Percentiles rank a stretch among this genome's conserved stretches.
Evolutionary conservation across 1,139 yeast species (phyloP).

Genomic region (Debaryomyces nepalensis): DNA sequence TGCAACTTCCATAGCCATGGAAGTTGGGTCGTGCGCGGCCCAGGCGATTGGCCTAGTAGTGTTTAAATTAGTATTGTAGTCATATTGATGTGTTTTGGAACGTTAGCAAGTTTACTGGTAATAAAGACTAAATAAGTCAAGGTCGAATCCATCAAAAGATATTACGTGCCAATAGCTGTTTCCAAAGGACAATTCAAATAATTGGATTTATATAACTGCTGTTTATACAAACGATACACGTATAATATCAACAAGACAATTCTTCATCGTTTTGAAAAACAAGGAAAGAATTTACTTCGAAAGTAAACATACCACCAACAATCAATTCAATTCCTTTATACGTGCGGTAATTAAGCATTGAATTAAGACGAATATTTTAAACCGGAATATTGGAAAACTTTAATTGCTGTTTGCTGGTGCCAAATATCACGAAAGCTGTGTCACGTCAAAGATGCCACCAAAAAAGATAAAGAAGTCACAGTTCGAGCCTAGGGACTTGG

Average conservation of each 20-base stretch:
- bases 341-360: not conserved
- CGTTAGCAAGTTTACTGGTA: conserved; percentile 9
- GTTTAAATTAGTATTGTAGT: conserved; percentile 5
- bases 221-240: conserved; percentile 8
- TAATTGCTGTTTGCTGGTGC: conserved; percentile 6
- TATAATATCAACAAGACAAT: conserved; percentile 6
- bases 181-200: not conserved
- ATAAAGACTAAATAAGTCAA: conserved; percentile 4
- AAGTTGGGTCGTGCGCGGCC: not conserved
- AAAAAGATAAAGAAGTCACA: conserved; percentile 23
- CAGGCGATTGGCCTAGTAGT: conserved; percentile 1
- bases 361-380: not conserved
- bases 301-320: not conserved
- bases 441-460: conserved; percentile 30
- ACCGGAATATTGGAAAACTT: not conserved
- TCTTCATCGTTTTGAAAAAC: not conserved
- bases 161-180: not conserved
- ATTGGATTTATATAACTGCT: conserved; percentile 2
- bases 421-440: not conserved
- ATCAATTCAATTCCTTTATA: not conserved
- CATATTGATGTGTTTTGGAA: not conserved
- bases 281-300: not conserved
- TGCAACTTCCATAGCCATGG: conserved; percentile 3
- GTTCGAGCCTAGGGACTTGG: conserved; percentile 42
- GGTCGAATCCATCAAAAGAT: conserved; percentile 4